A percentile compares a stretch with the other conserved stretches of the same genome.
Evolutionary conservation across 768 basidiomycete genomes (phyloP).

Genomic region (Postia placenta): DNA sequence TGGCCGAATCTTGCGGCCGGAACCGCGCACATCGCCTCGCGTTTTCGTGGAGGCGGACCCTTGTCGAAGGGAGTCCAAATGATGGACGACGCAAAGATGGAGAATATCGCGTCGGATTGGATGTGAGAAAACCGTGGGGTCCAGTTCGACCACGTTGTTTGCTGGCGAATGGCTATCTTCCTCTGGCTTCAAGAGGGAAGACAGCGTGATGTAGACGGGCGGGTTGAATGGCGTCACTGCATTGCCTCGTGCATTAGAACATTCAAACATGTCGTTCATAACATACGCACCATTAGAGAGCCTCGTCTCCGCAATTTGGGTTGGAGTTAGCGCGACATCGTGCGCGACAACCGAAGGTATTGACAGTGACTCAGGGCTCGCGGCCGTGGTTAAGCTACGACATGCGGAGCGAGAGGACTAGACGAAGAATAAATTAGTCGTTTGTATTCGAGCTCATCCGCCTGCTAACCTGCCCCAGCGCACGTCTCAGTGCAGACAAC

Average conservation of each 20-base stretch:
- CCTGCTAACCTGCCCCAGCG: conserved; percentile 17
- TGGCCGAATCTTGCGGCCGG: conserved; percentile 79
- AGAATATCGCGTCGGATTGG: conserved; percentile 90
- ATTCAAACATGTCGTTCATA: not conserved
- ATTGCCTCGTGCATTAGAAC: not conserved
- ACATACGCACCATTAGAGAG: not conserved
- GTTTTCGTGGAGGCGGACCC: conserved; percentile 91
- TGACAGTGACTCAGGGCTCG: not conserved
- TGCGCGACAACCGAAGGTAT: not conserved
- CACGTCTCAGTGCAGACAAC: conserved; percentile 20
- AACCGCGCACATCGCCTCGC: conserved; percentile 84
- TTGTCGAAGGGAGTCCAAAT: conserved; percentile 85
- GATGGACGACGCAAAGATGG: conserved; percentile 85
- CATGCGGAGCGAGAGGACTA: conserved; percentile 3
- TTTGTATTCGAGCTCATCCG: not conserved
- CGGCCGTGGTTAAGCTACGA: conserved; percentile 15
- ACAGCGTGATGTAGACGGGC: conserved; percentile 59
- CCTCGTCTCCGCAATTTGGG: not conserved
- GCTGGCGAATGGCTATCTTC: conserved; percentile 34
- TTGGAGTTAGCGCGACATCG: not conserved
- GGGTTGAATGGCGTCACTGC: not conserved
- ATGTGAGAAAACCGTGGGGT: conserved; percentile 81
- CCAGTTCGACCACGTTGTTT: conserved; percentile 52
- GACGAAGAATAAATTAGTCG: not conserved
- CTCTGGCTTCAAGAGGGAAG: conserved; percentile 45